Percentiles rank a stretch among this genome's conserved stretches.
phyloP scores from a whole-genome alignment of 768 basidiomycete genomes.

The Punctularia strigosozonata region DNA sequence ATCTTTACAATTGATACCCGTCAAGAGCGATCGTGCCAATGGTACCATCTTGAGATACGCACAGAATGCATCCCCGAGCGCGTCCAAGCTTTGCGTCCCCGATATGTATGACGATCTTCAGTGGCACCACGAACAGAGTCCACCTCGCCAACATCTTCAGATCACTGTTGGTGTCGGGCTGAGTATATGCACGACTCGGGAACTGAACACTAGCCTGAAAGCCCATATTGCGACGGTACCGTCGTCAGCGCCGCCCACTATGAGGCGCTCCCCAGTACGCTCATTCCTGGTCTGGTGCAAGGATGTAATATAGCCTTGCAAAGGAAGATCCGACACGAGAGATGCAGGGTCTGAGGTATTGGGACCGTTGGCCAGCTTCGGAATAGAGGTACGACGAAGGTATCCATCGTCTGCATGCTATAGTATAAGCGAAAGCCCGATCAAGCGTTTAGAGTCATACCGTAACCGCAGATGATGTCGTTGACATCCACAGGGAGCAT shows the following conservation, averaged over 20 bases:
- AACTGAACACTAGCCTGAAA: constrained; percentile 14
- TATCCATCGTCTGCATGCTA: constrained; percentile 16
- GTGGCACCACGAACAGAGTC: constrained; percentile 59
- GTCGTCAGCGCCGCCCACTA: constrained; percentile 70
- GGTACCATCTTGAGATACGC: constrained; percentile 69
- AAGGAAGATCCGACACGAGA: constrained; percentile 30
- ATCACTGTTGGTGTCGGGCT: constrained; percentile 27
- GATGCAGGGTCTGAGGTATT: constrained; percentile 15
- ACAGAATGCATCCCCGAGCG: constrained; percentile 57
- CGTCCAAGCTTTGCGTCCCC: constrained; percentile 39
- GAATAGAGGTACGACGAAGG: constrained; percentile 16
- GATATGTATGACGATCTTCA: constrained; percentile 47
- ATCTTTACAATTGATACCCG: constrained; percentile 67
- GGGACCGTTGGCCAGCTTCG: constrained; percentile 6
- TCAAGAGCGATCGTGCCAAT: constrained; percentile 69
- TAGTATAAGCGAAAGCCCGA: background rate
- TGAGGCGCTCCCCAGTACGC: constrained; percentile 44
- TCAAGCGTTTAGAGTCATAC: constrained; percentile 20
- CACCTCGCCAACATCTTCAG: constrained; percentile 59
- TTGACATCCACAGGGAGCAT: constrained; percentile 48
- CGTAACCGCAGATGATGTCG: constrained; percentile 48
- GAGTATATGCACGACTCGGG: background rate
- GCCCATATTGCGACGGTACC: constrained; percentile 73
- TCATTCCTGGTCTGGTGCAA: constrained; percentile 47
- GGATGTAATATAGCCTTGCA: constrained; percentile 35